phyloP scores from a whole-genome alignment of 1,284 basidiomycete genomes.

The Rhodotorula glutinis region DNA sequence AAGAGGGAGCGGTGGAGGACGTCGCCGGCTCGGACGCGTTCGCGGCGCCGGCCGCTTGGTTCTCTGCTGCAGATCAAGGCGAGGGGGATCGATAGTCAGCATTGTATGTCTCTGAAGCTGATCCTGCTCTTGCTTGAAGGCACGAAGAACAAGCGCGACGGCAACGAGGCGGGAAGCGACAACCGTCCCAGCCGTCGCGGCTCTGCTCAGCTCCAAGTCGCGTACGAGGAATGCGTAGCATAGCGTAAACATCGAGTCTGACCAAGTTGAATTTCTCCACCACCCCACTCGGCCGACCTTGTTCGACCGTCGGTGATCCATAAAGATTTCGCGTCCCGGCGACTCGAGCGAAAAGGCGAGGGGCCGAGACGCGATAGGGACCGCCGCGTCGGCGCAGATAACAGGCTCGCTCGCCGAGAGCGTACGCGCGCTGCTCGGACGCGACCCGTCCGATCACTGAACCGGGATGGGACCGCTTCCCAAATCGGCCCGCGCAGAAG shows the following conservation, averaged over 20 bases:
- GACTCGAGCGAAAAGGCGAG: background rate
- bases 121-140: no score
- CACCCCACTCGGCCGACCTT: slow-evolving; percentile 5
- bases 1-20: background rate
- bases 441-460: background rate
- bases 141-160: no score
- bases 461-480: background rate
- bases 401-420: background rate
- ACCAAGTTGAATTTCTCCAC: background rate
- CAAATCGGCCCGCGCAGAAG: background rate
- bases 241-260: background rate
- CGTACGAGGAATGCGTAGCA: background rate
- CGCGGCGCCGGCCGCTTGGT: no score
- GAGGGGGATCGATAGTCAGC: no score
- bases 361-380: background rate
- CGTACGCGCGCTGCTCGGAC: no score
- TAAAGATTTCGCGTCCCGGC: background rate
- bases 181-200: no score
- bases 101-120: no score
- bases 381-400: background rate
- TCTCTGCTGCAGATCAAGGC: no score
- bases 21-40: no score
- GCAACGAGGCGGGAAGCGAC: no score
- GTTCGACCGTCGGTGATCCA: background rate
- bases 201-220: no score